These are phyloP conservation scores for Cystobasidium onofrii DNA, from an alignment of 768 basidiomycete genomes.

Conservation along the genomic window DNA sequence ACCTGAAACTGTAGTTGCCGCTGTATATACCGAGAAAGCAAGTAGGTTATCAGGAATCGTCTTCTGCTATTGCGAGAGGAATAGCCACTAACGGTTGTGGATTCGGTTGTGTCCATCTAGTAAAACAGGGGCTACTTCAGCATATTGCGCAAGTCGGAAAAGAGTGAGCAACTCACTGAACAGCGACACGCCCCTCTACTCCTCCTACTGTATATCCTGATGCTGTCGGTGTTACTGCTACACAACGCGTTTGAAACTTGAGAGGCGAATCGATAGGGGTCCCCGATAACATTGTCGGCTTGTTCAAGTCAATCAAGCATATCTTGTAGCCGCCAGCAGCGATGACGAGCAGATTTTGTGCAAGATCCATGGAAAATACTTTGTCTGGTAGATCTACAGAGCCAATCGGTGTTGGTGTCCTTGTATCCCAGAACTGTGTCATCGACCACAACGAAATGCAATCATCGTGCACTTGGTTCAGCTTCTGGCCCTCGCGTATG, in stretches of 20 bases:
- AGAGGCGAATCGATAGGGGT: constrained; percentile 15
- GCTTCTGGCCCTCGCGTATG: neutral
- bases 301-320: constrained; percentile 78
- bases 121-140: neutral
- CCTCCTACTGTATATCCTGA: constrained; percentile 48
- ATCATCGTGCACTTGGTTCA: neutral
- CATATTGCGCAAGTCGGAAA: neutral
- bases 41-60: neutral
- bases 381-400: constrained; percentile 17
- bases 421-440: constrained; percentile 22
- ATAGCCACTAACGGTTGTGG: neutral
- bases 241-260: constrained; percentile 44
- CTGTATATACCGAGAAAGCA: constrained; percentile 49
- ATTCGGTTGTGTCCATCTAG: constrained; percentile 28
- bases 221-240: constrained; percentile 46
- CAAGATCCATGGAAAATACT: constrained; percentile 36
- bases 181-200: constrained; percentile 68
- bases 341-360: constrained; percentile 54
- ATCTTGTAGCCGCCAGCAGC: constrained; percentile 89
- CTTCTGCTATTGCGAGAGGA: neutral
- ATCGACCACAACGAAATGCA: neutral
- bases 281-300: constrained; percentile 49
- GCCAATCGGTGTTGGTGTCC: constrained; percentile 14
- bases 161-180: constrained; percentile 70
- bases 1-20: constrained; percentile 75